Conservation (phyloP, 495 filamentous ascomycete genomes). For the Xylaria bambusicola region DNA sequence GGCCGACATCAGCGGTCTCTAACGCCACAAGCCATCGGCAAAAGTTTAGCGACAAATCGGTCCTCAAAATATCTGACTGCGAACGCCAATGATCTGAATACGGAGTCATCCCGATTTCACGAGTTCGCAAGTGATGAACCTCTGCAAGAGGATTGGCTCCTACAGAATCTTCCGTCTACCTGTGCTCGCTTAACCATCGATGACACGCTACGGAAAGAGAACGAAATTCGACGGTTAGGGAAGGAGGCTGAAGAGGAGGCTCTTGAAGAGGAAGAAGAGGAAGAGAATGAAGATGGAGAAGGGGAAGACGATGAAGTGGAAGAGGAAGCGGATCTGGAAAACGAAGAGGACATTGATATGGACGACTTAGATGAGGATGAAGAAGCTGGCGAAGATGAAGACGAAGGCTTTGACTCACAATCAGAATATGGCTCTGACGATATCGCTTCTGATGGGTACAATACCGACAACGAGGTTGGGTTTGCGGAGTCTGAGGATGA, state of each 20-base stretch:
- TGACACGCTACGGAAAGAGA: constrained; percentile 89
- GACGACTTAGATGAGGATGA: constrained; percentile 38
- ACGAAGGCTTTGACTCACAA: constrained; percentile 49
- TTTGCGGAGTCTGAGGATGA: constrained; percentile 89
- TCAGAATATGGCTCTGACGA: constrained; percentile 66
- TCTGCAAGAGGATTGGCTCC: constrained; percentile 85
- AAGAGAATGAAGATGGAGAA: constrained; percentile 59
- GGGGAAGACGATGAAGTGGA: constrained; percentile 50
- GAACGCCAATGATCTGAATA: constrained; percentile 57
- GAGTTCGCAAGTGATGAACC: constrained; percentile 85
- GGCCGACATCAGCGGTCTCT: constrained; percentile 53
- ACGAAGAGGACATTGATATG: constrained; percentile 46
- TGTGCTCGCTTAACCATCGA: constrained; percentile 75
- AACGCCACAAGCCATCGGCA: constrained; percentile 35
- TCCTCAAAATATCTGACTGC: constrained; percentile 49
- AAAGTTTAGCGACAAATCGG: constrained; percentile 36
- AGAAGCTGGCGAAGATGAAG: constrained; percentile 44
- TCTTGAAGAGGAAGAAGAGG: constrained; percentile 67
- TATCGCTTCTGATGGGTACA: constrained; percentile 73
- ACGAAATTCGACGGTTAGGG: constrained; percentile 78
- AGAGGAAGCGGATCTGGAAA: constrained; percentile 50
- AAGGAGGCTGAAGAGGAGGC: constrained; percentile 92
- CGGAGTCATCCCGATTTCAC: constrained; percentile 78
- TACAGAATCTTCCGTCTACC: constrained; percentile 58
- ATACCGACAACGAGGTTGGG: constrained; percentile 94